Evolutionary conservation across 2,329 filamentous ascomycete species (phyloP).

Genomic region (Ceratocystis cubensis): DNA sequence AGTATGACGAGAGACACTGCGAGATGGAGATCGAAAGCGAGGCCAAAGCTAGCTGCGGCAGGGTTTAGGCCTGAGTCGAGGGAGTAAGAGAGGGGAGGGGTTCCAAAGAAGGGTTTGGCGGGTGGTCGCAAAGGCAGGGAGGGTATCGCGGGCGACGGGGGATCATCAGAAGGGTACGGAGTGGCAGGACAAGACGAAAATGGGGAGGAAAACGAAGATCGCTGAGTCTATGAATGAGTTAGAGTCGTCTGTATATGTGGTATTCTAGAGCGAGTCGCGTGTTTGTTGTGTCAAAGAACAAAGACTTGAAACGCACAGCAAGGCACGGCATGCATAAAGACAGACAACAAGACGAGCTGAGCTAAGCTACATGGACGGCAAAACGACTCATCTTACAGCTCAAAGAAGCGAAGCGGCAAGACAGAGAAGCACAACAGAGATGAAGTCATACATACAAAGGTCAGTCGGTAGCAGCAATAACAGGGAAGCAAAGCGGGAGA

Average conservation of each 20-base stretch:
- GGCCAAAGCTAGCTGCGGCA: background rate
- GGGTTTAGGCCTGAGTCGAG: background rate
- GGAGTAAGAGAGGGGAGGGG: background rate
- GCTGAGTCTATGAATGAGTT: background rate
- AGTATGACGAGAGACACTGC: background rate
- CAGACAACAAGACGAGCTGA: background rate
- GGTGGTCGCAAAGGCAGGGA: background rate
- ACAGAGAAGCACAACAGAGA: background rate
- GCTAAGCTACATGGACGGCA: background rate
- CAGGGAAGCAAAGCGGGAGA: background rate
- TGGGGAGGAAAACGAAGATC: background rate
- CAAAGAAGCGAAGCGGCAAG: background rate
- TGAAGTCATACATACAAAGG: background rate
- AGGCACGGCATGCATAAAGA: background rate
- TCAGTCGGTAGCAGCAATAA: background rate
- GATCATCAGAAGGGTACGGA: background rate
- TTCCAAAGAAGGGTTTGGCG: background rate
- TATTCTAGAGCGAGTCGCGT: background rate
- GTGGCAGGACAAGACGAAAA: background rate
- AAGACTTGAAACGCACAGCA: slow-evolving; percentile 1
- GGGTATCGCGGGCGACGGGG: background rate
- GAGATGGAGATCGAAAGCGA: background rate
- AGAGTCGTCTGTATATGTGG: background rate
- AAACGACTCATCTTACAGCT: background rate
- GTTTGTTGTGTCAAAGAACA: background rate